Conservation (phyloP, 164 flowering plant species). For the Hamamelis virginiana region DNA sequence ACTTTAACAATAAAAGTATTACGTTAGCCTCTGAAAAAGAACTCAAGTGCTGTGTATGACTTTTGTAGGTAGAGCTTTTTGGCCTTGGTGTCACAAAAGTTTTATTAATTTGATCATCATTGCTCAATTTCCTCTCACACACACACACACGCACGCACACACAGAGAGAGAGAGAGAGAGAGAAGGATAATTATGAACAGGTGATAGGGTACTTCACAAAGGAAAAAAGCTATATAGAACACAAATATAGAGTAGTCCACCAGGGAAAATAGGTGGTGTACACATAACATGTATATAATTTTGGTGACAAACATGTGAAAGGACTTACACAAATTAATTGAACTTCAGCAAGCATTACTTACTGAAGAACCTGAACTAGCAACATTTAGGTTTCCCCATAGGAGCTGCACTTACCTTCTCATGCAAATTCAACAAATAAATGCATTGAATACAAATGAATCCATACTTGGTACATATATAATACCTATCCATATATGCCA, state of each 20-base stretch:
- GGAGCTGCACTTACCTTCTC: slow-evolving; percentile 11
- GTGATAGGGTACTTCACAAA: neutral
- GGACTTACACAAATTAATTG: slow-evolving; percentile 5
- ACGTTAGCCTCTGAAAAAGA: too few species aligned
- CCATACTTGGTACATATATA: too few species aligned
- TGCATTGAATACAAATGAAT: slow-evolving; percentile 6
- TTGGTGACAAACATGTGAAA: slow-evolving; percentile 11
- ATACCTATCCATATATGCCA: too few species aligned
- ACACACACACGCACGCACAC: too few species aligned
- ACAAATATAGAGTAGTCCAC: neutral
- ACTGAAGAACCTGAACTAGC: slow-evolving; percentile 26
- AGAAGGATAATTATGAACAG: neutral
- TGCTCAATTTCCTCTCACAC: too few species aligned
- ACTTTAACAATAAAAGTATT: too few species aligned
- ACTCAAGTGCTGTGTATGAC: too few species aligned
- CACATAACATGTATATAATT: neutral
- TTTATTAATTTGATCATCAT: too few species aligned
- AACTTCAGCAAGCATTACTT: slow-evolving; percentile 14
- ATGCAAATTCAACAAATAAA: slow-evolving; percentile 7
- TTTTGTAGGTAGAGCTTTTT: too few species aligned
- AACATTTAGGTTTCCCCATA: slow-evolving; percentile 18
- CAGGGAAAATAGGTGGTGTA: neutral
- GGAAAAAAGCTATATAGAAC: neutral
- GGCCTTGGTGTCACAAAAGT: too few species aligned
- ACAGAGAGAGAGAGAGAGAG: neutral